These are phyloP conservation scores for Hypoxylon sp. DNA, from an alignment of 2,329 filamentous ascomycete genomes.

Conservation along the genomic window DNA sequence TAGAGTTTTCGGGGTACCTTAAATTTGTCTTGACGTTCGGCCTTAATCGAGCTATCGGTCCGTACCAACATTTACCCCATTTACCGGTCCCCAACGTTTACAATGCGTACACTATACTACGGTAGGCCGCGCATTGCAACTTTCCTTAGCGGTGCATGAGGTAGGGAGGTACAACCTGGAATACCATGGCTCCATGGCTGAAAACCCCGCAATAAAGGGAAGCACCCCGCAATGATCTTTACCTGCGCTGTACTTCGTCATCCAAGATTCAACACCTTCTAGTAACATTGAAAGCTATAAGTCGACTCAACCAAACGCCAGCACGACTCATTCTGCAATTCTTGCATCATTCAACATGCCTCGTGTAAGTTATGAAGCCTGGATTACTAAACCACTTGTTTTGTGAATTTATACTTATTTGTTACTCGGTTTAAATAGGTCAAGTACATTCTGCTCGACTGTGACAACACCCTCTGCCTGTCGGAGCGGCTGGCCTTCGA, in stretches of 20 bases:
- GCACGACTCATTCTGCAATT: slow-evolving; percentile 19
- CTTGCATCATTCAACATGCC: slow-evolving; percentile 49
- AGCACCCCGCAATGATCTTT: slow-evolving; percentile 40
- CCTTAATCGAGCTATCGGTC: slow-evolving; percentile 28
- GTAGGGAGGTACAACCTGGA: slow-evolving; percentile 15
- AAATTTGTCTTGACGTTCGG: slow-evolving; percentile 25
- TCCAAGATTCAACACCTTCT: slow-evolving; percentile 24
- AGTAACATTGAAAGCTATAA: slow-evolving; percentile 4
- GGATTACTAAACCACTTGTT: slow-evolving; percentile 3
- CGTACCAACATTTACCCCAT: slow-evolving; percentile 34
- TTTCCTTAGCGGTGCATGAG: slow-evolving; percentile 19
- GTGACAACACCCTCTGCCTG: slow-evolving; percentile 81
- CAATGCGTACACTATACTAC: too few species aligned
- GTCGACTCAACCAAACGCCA: slow-evolving; percentile 17
- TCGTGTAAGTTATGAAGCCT: slow-evolving; percentile 48
- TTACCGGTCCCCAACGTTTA: slow-evolving; percentile 32
- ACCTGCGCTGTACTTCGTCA: slow-evolving; percentile 28
- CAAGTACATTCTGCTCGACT: slow-evolving; percentile 71
- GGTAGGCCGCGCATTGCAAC: too few species aligned
- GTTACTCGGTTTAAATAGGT: slow-evolving; percentile 57
- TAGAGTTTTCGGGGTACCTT: slow-evolving; percentile 11
- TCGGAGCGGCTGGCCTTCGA: slow-evolving; percentile 82
- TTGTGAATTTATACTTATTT: slow-evolving; percentile 22
- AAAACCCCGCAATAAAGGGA: slow-evolving; percentile 42
- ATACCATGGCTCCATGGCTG: slow-evolving; percentile 16